These are phyloP conservation scores for Solanum hybrid DNA, from an alignment of 305 asterid species.

Conservation along the genomic window DNA sequence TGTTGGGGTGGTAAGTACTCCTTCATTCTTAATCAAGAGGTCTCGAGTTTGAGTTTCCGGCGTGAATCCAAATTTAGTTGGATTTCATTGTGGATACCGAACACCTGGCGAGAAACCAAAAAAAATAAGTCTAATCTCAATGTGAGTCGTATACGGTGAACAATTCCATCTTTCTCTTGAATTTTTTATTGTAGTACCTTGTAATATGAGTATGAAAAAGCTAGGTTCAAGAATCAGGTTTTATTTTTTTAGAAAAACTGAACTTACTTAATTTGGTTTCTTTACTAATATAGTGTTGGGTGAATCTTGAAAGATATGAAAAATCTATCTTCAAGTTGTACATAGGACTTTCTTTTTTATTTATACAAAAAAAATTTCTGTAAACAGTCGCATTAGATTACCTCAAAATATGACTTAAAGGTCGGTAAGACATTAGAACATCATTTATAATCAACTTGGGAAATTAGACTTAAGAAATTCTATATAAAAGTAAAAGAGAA, in stretches of 20 bases:
- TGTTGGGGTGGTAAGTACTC: too few relatives aligned
- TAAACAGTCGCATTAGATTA: neutral
- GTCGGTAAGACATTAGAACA: neutral
- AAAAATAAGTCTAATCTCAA: neutral
- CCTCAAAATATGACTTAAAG: neutral
- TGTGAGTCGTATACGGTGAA: neutral
- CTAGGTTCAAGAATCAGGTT: neutral
- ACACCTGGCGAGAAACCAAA: too few relatives aligned
- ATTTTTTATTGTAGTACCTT: neutral
- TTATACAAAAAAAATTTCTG: neutral
- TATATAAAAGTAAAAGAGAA: neutral
- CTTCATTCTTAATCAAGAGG: too few relatives aligned
- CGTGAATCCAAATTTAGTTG: fast-evolving
- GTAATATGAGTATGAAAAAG: neutral
- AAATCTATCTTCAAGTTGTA: neutral
- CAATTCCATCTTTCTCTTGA: neutral
- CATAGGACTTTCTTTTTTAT: neutral
- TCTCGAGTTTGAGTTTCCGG: too few relatives aligned
- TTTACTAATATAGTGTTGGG: neutral
- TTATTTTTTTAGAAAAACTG: neutral
- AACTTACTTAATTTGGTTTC: neutral
- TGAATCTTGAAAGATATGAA: neutral
- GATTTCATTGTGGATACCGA: too few relatives aligned
- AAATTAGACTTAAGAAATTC: neutral
- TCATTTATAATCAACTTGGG: neutral